A percentile compares a stretch with the other conserved stretches of the same genome.
Conservation (phyloP, 768 basidiomycete species). For the Scleroderma citrinum region DNA sequence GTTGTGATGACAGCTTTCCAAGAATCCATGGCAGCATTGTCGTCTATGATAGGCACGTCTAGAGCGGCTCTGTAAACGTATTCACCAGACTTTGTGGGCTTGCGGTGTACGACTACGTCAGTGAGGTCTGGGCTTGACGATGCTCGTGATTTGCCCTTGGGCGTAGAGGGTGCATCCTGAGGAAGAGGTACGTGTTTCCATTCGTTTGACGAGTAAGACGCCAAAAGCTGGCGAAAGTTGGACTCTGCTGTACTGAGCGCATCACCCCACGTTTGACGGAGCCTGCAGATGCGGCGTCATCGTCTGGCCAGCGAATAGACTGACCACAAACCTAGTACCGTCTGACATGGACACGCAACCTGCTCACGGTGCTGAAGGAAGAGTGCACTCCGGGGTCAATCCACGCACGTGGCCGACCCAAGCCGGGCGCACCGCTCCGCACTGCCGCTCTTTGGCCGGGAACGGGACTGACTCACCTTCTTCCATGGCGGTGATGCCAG, state of each 20-base stretch:
- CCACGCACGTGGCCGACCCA: too few relatives aligned
- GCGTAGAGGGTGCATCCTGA: constrained; percentile 34
- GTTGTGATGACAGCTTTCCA: constrained; percentile 81
- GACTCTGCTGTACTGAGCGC: constrained; percentile 71
- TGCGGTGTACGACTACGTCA: constrained; percentile 77
- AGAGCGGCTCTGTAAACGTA: constrained; percentile 76
- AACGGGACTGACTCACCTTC: too few relatives aligned
- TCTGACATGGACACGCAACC: constrained; percentile 39
- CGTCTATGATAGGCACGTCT: constrained; percentile 64
- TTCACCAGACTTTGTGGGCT: constrained; percentile 62
- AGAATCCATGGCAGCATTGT: constrained; percentile 56
- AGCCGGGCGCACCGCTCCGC: too few relatives aligned
- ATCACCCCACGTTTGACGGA: constrained; percentile 77
- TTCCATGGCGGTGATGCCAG: neutral
- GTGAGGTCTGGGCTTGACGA: constrained; percentile 51
- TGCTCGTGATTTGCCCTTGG: constrained; percentile 58
- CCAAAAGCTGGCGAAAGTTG: constrained; percentile 72
- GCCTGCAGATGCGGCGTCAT: constrained; percentile 33
- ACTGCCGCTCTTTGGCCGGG: too few relatives aligned
- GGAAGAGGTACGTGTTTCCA: constrained; percentile 74
- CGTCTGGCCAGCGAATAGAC: neutral
- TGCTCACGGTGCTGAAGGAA: neutral
- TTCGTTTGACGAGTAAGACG: constrained; percentile 59
- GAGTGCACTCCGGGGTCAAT: too few relatives aligned
- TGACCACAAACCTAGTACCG: constrained; percentile 47